phyloP scores from a whole-genome alignment of 2,329 filamentous ascomycete genomes.

The Beauveria brongniartii region DNA sequence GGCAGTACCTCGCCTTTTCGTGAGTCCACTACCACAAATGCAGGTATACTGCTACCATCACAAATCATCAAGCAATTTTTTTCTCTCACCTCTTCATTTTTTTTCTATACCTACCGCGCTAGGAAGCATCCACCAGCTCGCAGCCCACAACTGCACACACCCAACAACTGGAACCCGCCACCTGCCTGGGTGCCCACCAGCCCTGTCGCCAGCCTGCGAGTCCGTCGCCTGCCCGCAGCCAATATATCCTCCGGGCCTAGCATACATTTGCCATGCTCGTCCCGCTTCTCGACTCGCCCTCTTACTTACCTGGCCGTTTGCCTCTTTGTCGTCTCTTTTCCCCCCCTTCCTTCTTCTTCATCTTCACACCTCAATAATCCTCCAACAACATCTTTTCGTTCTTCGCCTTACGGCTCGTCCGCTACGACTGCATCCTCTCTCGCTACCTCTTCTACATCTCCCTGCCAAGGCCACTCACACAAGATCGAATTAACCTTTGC shows the following conservation, averaged over 20 bases:
- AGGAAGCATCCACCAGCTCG: not conserved
- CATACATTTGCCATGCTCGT: not conserved
- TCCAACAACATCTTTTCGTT: not conserved
- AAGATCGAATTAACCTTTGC: conserved; percentile 4
- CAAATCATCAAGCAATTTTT: not conserved
- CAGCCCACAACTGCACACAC: not conserved
- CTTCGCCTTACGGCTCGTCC: not conserved
- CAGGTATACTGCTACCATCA: not conserved
- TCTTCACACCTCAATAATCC: not conserved
- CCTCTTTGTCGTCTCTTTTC: not conserved
- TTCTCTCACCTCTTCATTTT: not conserved
- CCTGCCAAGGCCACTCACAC: conserved; percentile 3
- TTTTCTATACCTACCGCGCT: not conserved
- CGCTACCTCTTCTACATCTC: not conserved
- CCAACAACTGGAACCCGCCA: not conserved
- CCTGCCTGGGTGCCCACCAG: not conserved
- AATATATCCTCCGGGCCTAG: conserved; percentile 2
- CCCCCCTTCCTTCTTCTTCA: not conserved
- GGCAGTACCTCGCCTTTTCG: not conserved
- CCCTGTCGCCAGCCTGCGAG: not conserved
- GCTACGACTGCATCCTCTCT: not conserved
- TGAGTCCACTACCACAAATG: not conserved
- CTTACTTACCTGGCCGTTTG: conserved; percentile 1
- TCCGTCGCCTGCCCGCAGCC: not conserved
- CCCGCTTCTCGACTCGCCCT: conserved; percentile 2